Evolutionary conservation across 2,329 filamentous ascomycete genomes (phyloP), one percentile per base, ranked within the genome.

Genomic region (Ophiognomonia clavigignenti-juglandacearum): DNA sequence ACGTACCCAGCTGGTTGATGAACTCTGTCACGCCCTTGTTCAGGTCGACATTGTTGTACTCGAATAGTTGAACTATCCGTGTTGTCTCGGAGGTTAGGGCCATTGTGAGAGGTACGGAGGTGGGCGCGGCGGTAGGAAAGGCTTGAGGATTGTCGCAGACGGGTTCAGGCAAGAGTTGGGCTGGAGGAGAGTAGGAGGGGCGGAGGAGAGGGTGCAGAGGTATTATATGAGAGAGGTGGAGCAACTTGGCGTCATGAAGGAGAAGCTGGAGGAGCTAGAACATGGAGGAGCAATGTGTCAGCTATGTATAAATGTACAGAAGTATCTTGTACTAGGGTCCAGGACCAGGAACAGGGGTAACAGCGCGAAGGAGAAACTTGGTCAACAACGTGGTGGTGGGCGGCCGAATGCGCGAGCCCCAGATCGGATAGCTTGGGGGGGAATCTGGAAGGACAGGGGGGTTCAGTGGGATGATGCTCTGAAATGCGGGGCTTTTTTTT

Each of bases 21-120:
- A 96, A 98, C 65, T 96, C 90, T 54, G 81, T 74, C 52, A 96
- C 90, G 55, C 83, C 87, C 59, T 77, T 80, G 65, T 89, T 88
- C 61, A 96, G 78, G 67, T 90, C 78, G 44, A 83, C 80, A 58
- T 89, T 77, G 51, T 81, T 75, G 68, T 91, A 92, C 45, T 95
- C 88, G 69, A 97, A 97, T 66, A 93, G 82, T 57, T 80, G 80
- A 59, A 88, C 86, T 60, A 96, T 82, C 61, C 80, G 81, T 75
- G 83, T 83, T 50, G 90, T 88, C 69, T 92, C 86, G 53, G 83
- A 77, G 53, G 69, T 70, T 53, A 85, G 72, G 50, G 75, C 69
- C 82, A 86, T 86, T 56, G 71, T 73, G 68, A 74, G 71, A 47
- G 73, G 73, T 65, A 64, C 66, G 36, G 79, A 82, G 44, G 74